A percentile compares a stretch with the other conserved stretches of the same genome.
These are phyloP conservation scores for Lentinula lateritia DNA, from an alignment of 768 basidiomycete species.

Conservation along the genomic window DNA sequence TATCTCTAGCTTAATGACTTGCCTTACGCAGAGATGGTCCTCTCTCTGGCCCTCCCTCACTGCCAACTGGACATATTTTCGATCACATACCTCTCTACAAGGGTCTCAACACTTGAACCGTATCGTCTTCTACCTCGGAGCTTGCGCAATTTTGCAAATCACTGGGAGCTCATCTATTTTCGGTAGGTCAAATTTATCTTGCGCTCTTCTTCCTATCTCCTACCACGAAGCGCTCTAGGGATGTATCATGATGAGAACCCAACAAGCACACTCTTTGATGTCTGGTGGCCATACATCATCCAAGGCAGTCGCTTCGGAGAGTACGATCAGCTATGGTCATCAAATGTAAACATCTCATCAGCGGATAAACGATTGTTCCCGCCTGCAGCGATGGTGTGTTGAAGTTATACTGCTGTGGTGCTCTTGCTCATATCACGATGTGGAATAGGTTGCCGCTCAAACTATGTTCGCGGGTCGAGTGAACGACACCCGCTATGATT, in stretches of 20 bases:
- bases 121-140: constrained; percentile 6
- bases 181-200: not conserved
- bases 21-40: constrained; percentile 38
- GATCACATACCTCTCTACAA: not conserved
- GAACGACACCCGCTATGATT: constrained; percentile 8
- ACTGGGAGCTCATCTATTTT: constrained; percentile 9
- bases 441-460: constrained; percentile 3
- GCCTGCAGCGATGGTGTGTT: not conserved
- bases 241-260: not conserved
- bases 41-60: not conserved
- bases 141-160: constrained; percentile 6
- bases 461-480: constrained; percentile 6
- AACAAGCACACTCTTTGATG: not conserved
- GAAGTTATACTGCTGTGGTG: not conserved
- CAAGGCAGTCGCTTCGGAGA: not conserved
- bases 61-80: constrained; percentile 1
- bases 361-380: not conserved
- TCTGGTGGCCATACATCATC: not conserved
- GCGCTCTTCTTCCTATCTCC: too few species aligned
- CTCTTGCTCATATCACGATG: not conserved
- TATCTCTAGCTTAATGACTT: not conserved
- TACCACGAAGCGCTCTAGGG: not conserved
- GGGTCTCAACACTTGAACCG: not conserved
- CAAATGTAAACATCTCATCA: not conserved
- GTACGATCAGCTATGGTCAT: not conserved